Conservation (phyloP, 1,284 basidiomycete species). For the Tilletia walkeri region DNA sequence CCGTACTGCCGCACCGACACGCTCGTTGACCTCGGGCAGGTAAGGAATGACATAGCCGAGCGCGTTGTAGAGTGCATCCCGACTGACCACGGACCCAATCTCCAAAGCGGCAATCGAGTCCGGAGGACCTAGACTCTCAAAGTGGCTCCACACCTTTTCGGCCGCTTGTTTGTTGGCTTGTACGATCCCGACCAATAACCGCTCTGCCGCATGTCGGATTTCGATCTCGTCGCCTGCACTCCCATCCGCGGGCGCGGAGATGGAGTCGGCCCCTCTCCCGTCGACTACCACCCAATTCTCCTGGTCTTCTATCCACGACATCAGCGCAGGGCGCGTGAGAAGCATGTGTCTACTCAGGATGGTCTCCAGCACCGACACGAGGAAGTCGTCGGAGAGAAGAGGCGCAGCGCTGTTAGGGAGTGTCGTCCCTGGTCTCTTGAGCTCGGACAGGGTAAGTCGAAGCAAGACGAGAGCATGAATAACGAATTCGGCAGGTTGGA, state of each 20-base stretch:
- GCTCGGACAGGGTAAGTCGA: background rate
- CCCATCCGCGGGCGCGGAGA: slow-evolving; percentile 15
- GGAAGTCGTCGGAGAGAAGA: slow-evolving; percentile 40
- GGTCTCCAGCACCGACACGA: slow-evolving; percentile 39
- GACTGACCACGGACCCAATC: slow-evolving; percentile 36
- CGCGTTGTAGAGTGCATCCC: slow-evolving; percentile 52
- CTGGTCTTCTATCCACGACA: slow-evolving; percentile 44
- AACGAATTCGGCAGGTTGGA: slow-evolving; percentile 46
- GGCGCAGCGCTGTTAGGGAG: background rate
- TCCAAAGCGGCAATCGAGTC: slow-evolving; percentile 43
- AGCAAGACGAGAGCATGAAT: slow-evolving; percentile 49
- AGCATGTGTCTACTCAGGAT: slow-evolving; percentile 44
- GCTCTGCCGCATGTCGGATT: slow-evolving; percentile 50
- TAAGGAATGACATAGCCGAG: slow-evolving; percentile 42
- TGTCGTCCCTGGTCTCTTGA: slow-evolving; percentile 3
- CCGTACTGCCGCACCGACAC: slow-evolving; percentile 37
- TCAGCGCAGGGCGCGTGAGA: slow-evolving; percentile 43
- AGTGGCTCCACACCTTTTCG: slow-evolving; percentile 14
- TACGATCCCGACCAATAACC: slow-evolving; percentile 42
- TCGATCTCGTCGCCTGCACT: slow-evolving; percentile 36
- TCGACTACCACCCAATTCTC: slow-evolving; percentile 50
- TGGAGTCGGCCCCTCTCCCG: slow-evolving; percentile 34
- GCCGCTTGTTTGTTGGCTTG: slow-evolving; percentile 34
- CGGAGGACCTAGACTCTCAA: slow-evolving; percentile 33
- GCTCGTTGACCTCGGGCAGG: slow-evolving; percentile 29